Percentiles rank a stretch among this genome's conserved stretches.
Evolutionary conservation across 208 protist genomes (phyloP).

Genomic region (Leptomonas seymouri): DNA sequence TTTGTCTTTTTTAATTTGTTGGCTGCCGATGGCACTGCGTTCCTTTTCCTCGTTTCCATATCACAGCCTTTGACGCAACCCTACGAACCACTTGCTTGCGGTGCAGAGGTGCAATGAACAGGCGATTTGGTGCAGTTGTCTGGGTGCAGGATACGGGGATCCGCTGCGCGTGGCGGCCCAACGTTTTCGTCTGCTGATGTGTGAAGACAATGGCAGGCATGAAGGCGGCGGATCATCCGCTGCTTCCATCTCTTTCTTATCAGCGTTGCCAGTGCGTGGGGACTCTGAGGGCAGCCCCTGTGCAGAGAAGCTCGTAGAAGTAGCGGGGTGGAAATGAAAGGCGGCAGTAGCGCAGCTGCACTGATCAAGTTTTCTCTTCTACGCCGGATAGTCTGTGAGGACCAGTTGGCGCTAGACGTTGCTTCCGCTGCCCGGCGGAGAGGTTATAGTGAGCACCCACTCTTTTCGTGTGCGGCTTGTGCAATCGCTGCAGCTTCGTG

Average conservation of each 20-base stretch:
- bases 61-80: too few species aligned
- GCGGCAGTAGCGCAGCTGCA: too few species aligned
- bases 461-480: too few species aligned
- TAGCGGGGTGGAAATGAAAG: neutral
- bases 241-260: conserved; percentile 35
- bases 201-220: conserved; percentile 31
- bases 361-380: too few species aligned
- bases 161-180: conserved; percentile 18
- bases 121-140: conserved; percentile 26
- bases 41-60: too few species aligned
- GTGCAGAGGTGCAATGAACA: conserved; percentile 21
- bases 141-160: conserved; percentile 39
- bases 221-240: conserved; percentile 6
- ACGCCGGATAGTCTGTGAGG: too few species aligned
- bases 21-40: too few species aligned
- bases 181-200: conserved; percentile 11
- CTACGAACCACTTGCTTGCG: conserved; percentile 13
- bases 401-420: too few species aligned
- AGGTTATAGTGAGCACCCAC: too few species aligned
- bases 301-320: neutral
- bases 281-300: conserved; percentile 6
- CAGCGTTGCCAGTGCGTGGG: conserved; percentile 44
- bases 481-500: too few species aligned
- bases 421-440: too few species aligned
- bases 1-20: too few species aligned